These are phyloP conservation scores for Calamus simplicifolius DNA, from an alignment of 176 grass and related monocot species.

Conservation along the genomic window DNA sequence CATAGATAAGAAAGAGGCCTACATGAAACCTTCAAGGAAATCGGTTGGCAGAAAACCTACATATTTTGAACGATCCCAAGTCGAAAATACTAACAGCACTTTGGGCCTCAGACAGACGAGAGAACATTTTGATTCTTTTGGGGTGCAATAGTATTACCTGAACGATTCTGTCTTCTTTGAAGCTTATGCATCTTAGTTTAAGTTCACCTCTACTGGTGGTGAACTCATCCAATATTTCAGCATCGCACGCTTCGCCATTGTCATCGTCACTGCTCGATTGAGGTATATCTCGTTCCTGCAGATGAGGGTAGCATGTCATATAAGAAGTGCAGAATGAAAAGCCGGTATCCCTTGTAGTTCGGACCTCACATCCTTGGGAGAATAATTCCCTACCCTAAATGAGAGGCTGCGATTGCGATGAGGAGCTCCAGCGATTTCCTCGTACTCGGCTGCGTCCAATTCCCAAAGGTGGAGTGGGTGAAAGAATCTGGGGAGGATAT, in stretches of 20 bases:
- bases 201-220: constrained; percentile 83
- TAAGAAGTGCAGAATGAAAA: too few relatives aligned
- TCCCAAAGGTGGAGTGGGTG: constrained; percentile 44
- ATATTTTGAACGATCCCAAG: too few relatives aligned
- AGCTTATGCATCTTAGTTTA: constrained; percentile 43
- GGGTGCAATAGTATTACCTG: constrained; percentile 36
- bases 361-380: too few relatives aligned
- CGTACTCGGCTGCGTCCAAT: constrained; percentile 88
- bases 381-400: constrained; percentile 21
- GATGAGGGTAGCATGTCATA: not conserved
- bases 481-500: constrained; percentile 75
- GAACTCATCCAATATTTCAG: constrained; percentile 77
- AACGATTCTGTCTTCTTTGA: constrained; percentile 41
- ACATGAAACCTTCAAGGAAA: too few relatives aligned
- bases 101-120: too few relatives aligned
- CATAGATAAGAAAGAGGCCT: too few relatives aligned
- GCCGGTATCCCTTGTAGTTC: too few relatives aligned
- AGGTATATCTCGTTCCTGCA: constrained; percentile 36
- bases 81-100: too few relatives aligned
- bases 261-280: constrained; percentile 21
- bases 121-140: too few relatives aligned
- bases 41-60: too few relatives aligned
- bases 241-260: constrained; percentile 29
- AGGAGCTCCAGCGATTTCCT: constrained; percentile 55
- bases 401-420: constrained; percentile 15